Evolutionary conservation across 2,329 filamentous ascomycete species (phyloP), one percentile per base, ranked within the genome.

Genomic region (Hymenoscyphus albidus): DNA sequence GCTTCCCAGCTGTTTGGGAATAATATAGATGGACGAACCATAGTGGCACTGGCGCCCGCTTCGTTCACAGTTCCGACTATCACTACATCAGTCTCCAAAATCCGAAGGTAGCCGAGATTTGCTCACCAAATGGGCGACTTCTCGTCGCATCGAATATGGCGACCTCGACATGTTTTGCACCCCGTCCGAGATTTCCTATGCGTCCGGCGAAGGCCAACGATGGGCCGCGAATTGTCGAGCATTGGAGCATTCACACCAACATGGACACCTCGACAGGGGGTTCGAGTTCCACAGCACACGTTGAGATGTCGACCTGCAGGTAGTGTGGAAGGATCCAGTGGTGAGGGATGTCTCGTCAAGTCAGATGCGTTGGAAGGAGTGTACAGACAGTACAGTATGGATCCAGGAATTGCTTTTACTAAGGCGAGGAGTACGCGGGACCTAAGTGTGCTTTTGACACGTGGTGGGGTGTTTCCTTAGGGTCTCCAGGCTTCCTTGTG

Each of bases 61-160:
- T 58, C 58, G 39, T 54, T 64, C 62, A 61, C 62, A 64, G 22
- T 64, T 64, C n/a, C 62, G 58, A 27, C 62, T 64, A 44, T 44
- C 35, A n/a, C 2, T 22, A 9, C n/a, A 57, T 27, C 56, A 48
- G 39, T 14, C 16, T 10, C 42, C 18, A 14, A 32, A 3, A 32
- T n/a, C 57, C 16, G n/a, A 27, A 39, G 6, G 22, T 14, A 48
- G 42, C 35, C 39, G 16, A 57, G 27, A 35, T 2, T 40, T 18
- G 9, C 62, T 61, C 39, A 64, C 62, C 62, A 64, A 16, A 64
- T 58, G 16, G 62, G 62, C 18, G 58, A 56, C 39, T 60, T 57
- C 51, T 64, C 62, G 38, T 64, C 62, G 44, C 62, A 64, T 18
- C 62, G 58, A 61, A 64, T 64, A 58, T 64, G 62, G 12, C 62